Evolutionary conservation across 2,329 filamentous ascomycete genomes (phyloP).

Genomic region (Beauveria sp.): DNA sequence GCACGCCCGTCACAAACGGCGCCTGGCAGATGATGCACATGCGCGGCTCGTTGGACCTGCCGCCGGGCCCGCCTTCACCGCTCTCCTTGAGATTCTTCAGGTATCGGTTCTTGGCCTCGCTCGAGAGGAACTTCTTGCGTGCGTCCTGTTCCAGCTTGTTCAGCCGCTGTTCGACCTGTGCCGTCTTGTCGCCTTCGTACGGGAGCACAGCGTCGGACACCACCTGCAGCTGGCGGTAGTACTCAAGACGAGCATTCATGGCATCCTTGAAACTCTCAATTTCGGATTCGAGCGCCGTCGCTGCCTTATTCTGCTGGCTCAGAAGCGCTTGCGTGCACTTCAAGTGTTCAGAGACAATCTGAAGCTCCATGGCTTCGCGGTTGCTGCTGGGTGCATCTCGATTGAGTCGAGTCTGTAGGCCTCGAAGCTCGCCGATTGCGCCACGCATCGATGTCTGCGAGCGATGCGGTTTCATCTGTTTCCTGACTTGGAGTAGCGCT

Average conservation of each 20-base stretch:
- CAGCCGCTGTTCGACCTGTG: constrained; percentile 34
- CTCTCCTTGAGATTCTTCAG: constrained; percentile 45
- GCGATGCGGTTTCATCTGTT: constrained; percentile 38
- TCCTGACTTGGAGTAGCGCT: constrained; percentile 41
- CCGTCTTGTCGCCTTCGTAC: constrained; percentile 56
- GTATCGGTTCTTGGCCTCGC: constrained; percentile 71
- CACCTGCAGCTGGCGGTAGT: constrained; percentile 81
- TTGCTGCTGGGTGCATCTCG: constrained; percentile 19
- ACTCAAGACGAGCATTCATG: constrained; percentile 82
- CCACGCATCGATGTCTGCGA: constrained; percentile 60
- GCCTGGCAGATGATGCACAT: constrained; percentile 84
- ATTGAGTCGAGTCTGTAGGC: constrained; percentile 50
- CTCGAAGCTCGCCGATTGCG: constrained; percentile 62
- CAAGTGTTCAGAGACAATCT: constrained; percentile 57
- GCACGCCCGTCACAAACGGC: constrained; percentile 66
- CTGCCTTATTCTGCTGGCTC: constrained; percentile 43
- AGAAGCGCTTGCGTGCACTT: constrained; percentile 49
- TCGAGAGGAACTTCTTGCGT: constrained; percentile 50
- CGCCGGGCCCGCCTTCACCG: constrained; percentile 31
- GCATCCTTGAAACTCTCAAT: constrained; percentile 66
- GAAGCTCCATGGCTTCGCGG: constrained; percentile 59
- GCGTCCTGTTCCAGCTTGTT: constrained; percentile 31
- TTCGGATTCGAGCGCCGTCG: constrained; percentile 54
- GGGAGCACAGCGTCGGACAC: constrained; percentile 83
- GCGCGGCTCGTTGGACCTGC: constrained; percentile 54